Evolutionary conservation across 2,329 filamentous ascomycete genomes (phyloP).

Genomic region (Tolypocladium tundrense): DNA sequence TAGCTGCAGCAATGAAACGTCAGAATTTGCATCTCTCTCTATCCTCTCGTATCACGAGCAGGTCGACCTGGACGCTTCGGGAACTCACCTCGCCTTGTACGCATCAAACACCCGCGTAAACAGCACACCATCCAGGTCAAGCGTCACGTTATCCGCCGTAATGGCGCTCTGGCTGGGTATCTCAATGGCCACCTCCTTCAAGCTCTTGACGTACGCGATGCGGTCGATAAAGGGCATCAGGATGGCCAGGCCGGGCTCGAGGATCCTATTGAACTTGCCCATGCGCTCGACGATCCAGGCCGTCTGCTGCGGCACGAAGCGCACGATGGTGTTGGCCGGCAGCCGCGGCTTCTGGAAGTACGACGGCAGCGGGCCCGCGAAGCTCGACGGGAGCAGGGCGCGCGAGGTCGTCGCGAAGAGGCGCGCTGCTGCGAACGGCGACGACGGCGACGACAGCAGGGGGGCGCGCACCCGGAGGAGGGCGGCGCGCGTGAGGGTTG

Average conservation of each 20-base stretch:
- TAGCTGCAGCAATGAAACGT: conserved; percentile 50
- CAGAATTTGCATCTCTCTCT: background rate
- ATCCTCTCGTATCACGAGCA: background rate
- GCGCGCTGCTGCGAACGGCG: conserved; percentile 11
- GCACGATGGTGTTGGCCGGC: conserved; percentile 87
- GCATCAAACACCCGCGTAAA: conserved; percentile 96
- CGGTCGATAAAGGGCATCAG: conserved; percentile 85
- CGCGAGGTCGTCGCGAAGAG: conserved; percentile 20
- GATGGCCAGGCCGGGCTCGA: conserved; percentile 84
- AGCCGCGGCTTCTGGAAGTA: conserved; percentile 70
- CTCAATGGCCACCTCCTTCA: conserved; percentile 94
- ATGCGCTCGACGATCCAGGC: conserved; percentile 99
- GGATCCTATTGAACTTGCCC: conserved; percentile 91
- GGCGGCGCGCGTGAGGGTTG: conserved; percentile 13
- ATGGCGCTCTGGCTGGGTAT: conserved; percentile 97
- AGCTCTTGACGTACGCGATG: conserved; percentile 93
- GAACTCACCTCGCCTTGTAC: conserved; percentile 79
- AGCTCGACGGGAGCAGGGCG: conserved; percentile 21
- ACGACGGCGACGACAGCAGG: conserved; percentile 6
- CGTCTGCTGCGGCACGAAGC: conserved; percentile 98
- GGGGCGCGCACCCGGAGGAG: conserved; percentile 3
- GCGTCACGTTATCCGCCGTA: conserved; percentile 94
- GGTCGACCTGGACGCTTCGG: background rate
- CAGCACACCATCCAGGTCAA: conserved; percentile 90
- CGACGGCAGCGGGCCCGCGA: conserved; percentile 38